phyloP scores from a whole-genome alignment of 768 basidiomycete genomes.

The Podaxis sp. region DNA sequence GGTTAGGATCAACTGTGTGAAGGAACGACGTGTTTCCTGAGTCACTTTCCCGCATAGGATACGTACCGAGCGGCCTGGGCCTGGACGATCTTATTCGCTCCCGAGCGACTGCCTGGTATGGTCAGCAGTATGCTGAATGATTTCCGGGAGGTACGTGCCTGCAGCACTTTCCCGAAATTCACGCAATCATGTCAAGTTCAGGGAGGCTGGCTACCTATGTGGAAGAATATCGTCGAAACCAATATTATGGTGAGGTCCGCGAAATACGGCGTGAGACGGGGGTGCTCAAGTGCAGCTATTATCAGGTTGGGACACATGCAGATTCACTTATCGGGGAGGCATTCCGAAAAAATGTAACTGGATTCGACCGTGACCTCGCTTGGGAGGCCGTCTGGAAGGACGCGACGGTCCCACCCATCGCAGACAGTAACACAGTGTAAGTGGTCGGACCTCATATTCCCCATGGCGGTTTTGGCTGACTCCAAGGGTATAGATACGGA shows the following conservation, averaged over 20 bases:
- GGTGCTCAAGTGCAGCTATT: constrained; percentile 21
- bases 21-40: not conserved
- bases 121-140: constrained; percentile 77
- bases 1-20: constrained; percentile 33
- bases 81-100: constrained; percentile 71
- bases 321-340: constrained; percentile 73
- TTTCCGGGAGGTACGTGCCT: constrained; percentile 40
- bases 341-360: constrained; percentile 57
- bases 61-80: constrained; percentile 76
- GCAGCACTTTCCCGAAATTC: not conserved
- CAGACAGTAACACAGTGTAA: constrained; percentile 54
- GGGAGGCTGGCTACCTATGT: constrained; percentile 86
- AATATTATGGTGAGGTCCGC: constrained; percentile 59
- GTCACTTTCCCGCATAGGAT: constrained; percentile 35
- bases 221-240: constrained; percentile 85
- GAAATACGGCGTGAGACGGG: not conserved
- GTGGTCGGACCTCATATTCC: constrained; percentile 49
- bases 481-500: constrained; percentile 14
- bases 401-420: constrained; percentile 53
- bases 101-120: constrained; percentile 73
- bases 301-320: constrained; percentile 72
- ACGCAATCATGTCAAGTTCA: constrained; percentile 9
- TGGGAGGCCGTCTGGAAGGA: constrained; percentile 76
- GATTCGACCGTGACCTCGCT: constrained; percentile 58
- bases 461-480: not conserved